These are phyloP conservation scores for Dendrobium nobile DNA, from an alignment of 106 monocot species.

Conservation along the genomic window DNA sequence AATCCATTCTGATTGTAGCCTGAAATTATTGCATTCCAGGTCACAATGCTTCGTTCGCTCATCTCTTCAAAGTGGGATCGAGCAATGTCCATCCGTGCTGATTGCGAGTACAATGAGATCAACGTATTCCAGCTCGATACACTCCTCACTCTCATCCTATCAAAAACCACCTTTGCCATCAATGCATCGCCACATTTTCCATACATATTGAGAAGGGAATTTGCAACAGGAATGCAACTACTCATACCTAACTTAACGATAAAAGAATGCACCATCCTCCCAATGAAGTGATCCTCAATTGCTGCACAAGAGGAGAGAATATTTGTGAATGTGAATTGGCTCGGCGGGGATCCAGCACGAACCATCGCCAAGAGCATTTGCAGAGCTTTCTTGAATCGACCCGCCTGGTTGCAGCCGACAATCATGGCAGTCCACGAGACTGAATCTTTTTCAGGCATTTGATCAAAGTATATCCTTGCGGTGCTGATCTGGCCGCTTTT, in stretches of 20 bases:
- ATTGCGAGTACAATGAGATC: constrained; percentile 57
- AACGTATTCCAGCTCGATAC: constrained; percentile 74
- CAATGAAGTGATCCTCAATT: constrained; percentile 15
- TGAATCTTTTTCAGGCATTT: constrained; percentile 75
- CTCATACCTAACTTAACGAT: constrained; percentile 72
- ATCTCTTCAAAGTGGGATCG: constrained; percentile 48
- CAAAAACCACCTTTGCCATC: constrained; percentile 53
- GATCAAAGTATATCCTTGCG: constrained; percentile 37
- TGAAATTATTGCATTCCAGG: constrained; percentile 86
- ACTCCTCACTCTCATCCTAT: constrained; percentile 53
- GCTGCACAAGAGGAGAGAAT: constrained; percentile 61
- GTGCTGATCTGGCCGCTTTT: constrained; percentile 31
- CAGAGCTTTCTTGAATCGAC: constrained; percentile 35
- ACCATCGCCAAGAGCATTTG: constrained; percentile 49
- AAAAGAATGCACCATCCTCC: constrained; percentile 72
- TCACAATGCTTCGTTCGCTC: constrained; percentile 45
- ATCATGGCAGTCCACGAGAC: constrained; percentile 84
- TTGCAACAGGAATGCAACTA: constrained; percentile 43
- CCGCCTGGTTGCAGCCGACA: constrained; percentile 51
- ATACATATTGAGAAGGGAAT: constrained; percentile 84
- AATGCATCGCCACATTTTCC: constrained; percentile 48
- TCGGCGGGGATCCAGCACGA: constrained; percentile 27
- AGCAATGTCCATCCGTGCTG: constrained; percentile 52
- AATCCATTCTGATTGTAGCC: constrained; percentile 77
- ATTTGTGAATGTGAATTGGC: constrained; percentile 78